Evolutionary conservation across 257 asterid species (phyloP), one percentile per base, ranked within the genome.

Genomic region (Misopates orontium): DNA sequence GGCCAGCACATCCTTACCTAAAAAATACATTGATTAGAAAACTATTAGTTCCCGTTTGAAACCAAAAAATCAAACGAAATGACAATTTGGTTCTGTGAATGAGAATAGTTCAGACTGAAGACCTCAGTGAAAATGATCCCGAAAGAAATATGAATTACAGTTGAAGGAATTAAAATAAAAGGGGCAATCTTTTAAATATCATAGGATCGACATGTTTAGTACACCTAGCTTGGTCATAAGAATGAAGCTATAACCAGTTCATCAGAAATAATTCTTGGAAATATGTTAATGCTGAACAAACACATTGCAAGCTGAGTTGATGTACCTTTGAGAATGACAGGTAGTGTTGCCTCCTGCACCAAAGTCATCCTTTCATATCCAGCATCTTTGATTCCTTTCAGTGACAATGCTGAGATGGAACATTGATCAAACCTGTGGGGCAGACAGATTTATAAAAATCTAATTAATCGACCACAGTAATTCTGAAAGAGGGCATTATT

Each of bases 1-100:
- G 82, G 96, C 99, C 68, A 93, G 78, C 69, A 93, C 96, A 78
- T 93, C 98, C 83, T 93, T 93, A 23, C 98, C 98, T 91, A 80
- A 19, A 64, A 71, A 67, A 67, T 16, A 62, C 53, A 69, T 55
- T 66, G 21, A 77, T 63, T 41, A 60, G 55, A 24, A 49, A 23
- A 70, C 28, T 56, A 28, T 54, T 68, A 58, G 42, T 32, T 65
- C 4, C 28, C 10, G 6, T 21, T 13, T 36, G 25, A 16, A 63
- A 48, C 57, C 44, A 51, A 53, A 39, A 28, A 19, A 56, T 18
- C 20, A 62, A 40, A 48, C 6, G 51, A 22, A 24, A 14, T 17
- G n/a, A 57, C 14, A 9, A 48, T 11, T 49, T 49, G 21, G 17
- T 32, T 21, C 19, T 40, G 55, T 22, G 57, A 66, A 71, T 32